These are phyloP conservation scores for button mushroom (Agaricus bisporus) DNA, from an alignment of 768 basidiomycete species.

Conservation along the genomic window DNA sequence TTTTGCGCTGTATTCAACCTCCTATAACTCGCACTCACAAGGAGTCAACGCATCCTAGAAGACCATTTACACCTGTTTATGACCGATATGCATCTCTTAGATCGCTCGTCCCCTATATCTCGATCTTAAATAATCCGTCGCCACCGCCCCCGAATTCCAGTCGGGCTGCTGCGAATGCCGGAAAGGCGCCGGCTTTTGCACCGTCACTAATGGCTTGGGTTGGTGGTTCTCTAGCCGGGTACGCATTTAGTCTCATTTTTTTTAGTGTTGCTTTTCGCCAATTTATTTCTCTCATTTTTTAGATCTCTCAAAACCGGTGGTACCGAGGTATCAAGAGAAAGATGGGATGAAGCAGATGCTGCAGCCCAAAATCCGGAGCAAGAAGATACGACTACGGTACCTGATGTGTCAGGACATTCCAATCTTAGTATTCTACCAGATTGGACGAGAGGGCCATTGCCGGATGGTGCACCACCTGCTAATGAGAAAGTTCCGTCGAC, in stretches of 20 bases:
- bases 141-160: constrained; percentile 46
- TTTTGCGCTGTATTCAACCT: constrained; percentile 55
- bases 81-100: constrained; percentile 75
- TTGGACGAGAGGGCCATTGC: constrained; percentile 68
- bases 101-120: constrained; percentile 63
- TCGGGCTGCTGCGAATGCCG: constrained; percentile 56
- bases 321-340: constrained; percentile 73
- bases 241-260: constrained; percentile 17
- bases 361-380: constrained; percentile 37
- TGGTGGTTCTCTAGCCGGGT: constrained; percentile 91
- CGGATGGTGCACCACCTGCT: constrained; percentile 61
- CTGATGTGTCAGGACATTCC: constrained; percentile 18
- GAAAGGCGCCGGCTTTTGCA: constrained; percentile 83
- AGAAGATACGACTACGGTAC: constrained; percentile 10
- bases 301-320: constrained; percentile 87
- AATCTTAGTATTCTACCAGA: constrained; percentile 60
- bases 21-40: constrained; percentile 13
- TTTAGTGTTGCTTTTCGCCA: neutral
- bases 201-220: constrained; percentile 86
- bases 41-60: constrained; percentile 28
- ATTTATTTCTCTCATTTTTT: neutral
- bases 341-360: constrained; percentile 71
- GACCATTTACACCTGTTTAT: constrained; percentile 42
- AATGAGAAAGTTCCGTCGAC: constrained; percentile 13
- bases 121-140: constrained; percentile 81